phyloP scores from a whole-genome alignment of 306 rosid species.

The Cicer yamashitae region DNA sequence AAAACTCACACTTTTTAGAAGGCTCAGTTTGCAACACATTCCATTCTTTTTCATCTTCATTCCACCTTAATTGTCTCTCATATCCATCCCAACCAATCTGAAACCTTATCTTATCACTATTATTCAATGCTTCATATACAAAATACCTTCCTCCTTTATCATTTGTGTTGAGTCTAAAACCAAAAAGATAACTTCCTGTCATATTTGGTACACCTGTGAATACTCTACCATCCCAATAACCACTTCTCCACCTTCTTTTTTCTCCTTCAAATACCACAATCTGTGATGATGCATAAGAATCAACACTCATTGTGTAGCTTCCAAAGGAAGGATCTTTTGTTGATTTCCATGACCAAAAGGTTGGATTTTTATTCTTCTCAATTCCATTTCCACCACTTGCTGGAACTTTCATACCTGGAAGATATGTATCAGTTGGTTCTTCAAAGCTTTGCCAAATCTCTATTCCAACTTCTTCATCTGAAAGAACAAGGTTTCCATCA shows the following conservation, averaged over 20 bases:
- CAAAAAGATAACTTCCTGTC: constrained; percentile 51
- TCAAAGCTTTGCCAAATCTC: constrained; percentile 67
- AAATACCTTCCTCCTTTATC: constrained; percentile 46
- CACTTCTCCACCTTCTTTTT: constrained; percentile 76
- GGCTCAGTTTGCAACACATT: constrained; percentile 51
- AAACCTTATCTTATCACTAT: constrained; percentile 55
- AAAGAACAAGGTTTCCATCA: constrained; percentile 63
- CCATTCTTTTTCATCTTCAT: constrained; percentile 52
- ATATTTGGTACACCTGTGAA: constrained; percentile 61
- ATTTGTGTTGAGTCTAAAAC: constrained; percentile 52
- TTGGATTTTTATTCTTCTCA: constrained; percentile 25
- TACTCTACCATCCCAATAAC: constrained; percentile 68
- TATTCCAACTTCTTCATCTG: background rate
- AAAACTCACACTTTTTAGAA: constrained; percentile 59
- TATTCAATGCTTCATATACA: constrained; percentile 39
- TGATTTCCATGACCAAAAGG: constrained; percentile 73
- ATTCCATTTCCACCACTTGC: constrained; percentile 33
- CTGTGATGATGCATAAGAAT: constrained; percentile 67
- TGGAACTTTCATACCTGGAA: constrained; percentile 67
- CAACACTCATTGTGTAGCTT: constrained; percentile 64
- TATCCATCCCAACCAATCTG: constrained; percentile 63
- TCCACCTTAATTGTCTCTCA: constrained; percentile 59
- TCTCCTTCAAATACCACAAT: constrained; percentile 67
- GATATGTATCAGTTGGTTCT: constrained; percentile 66
- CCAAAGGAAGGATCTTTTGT: constrained; percentile 64